phyloP scores from a whole-genome alignment of 225 moss, liverwort and hornwort species.

The Polytrichum formosum region DNA sequence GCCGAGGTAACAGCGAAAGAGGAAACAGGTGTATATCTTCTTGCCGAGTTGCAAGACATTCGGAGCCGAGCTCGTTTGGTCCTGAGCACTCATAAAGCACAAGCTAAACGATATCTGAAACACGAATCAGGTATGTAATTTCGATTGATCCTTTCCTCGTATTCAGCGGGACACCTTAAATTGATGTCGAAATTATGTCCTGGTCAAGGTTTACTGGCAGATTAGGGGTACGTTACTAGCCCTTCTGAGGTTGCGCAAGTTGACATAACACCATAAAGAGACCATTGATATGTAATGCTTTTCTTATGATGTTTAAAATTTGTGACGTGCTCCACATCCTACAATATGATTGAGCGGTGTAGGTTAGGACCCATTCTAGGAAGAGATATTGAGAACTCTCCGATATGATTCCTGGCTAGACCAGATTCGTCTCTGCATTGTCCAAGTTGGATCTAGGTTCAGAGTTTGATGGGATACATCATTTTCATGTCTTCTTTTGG shows the following conservation, averaged over 20 bases:
- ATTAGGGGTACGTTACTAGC: neutral
- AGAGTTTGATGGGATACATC: too few relatives aligned
- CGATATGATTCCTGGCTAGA: too few relatives aligned
- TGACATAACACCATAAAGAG: neutral
- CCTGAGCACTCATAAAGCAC: constrained; percentile 48
- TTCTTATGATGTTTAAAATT: neutral
- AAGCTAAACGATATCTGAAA: constrained; percentile 37
- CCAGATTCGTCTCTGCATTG: too few relatives aligned
- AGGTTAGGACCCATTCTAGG: too few relatives aligned
- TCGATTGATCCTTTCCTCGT: too few relatives aligned
- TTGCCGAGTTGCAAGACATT: constrained; percentile 56
- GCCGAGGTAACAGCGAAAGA: constrained; percentile 21
- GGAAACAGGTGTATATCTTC: constrained; percentile 35
- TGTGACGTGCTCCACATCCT: too few relatives aligned
- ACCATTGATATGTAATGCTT: neutral
- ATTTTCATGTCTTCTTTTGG: neutral
- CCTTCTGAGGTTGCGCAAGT: neutral
- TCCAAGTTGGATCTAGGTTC: too few relatives aligned
- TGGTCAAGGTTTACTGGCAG: neutral
- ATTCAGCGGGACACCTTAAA: too few relatives aligned
- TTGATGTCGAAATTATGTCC: too few relatives aligned
- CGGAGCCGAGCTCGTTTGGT: constrained; percentile 59
- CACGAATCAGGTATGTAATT: constrained; percentile 28
- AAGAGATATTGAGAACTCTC: too few relatives aligned
- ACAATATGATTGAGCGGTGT: too few relatives aligned